Percentiles rank a stretch among this genome's conserved stretches.
phyloP scores from a whole-genome alignment of 2,329 filamentous ascomycete species.

The Penicillium nordicum region DNA sequence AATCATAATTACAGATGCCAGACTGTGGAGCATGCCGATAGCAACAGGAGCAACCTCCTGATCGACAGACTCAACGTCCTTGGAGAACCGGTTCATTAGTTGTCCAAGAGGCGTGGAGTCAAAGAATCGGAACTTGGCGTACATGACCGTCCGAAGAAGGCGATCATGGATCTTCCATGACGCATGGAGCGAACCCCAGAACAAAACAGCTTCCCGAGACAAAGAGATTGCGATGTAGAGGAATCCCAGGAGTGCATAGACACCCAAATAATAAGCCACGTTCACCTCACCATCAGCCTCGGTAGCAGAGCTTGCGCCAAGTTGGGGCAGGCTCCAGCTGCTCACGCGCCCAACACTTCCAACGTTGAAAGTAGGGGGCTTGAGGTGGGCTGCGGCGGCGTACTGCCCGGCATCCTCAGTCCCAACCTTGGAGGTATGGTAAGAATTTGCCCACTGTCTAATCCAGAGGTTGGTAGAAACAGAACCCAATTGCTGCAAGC shows the following conservation, averaged over 20 bases:
- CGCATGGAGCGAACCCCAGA: conserved; percentile 84
- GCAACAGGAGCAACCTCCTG: conserved; percentile 93
- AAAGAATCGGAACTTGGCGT: conserved; percentile 96
- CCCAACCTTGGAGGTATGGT: conserved; percentile 51
- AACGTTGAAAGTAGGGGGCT: conserved; percentile 37
- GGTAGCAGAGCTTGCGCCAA: conserved; percentile 21
- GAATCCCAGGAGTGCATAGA: conserved; percentile 78
- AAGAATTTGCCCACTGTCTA: conserved; percentile 89
- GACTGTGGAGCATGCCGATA: conserved; percentile 67
- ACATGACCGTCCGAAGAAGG: conserved; percentile 73
- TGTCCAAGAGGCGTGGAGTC: conserved; percentile 93
- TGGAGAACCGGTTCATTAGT: conserved; percentile 97
- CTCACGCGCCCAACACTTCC: conserved; percentile 36
- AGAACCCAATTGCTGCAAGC: conserved; percentile 75
- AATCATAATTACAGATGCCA: conserved; percentile 74
- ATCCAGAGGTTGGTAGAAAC: conserved; percentile 95
- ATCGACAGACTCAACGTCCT: conserved; percentile 90
- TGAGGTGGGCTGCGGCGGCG: conserved; percentile 40
- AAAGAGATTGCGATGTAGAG: conserved; percentile 78
- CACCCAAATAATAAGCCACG: conserved; percentile 74
- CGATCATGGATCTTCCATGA: conserved; percentile 78
- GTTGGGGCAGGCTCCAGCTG: conserved; percentile 28
- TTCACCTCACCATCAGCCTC: conserved; percentile 58
- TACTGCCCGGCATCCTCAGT: conserved; percentile 36
- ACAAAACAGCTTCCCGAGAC: conserved; percentile 79